Base-by-base conservation (phyloP, 495 filamentous ascomycete species). In the Ramalina peruviana region DNA sequence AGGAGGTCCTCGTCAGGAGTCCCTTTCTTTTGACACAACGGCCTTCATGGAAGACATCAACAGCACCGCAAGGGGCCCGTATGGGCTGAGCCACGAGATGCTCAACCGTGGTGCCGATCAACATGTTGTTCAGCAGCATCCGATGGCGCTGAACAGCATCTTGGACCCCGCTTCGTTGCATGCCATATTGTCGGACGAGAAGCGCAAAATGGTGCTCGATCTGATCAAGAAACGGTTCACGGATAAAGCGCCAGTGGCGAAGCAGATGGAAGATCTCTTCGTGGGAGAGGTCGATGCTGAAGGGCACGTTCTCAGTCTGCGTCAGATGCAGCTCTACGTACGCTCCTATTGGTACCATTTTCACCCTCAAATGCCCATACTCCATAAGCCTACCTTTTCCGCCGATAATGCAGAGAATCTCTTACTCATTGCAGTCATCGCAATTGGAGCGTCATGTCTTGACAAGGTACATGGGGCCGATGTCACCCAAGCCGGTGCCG, bases 281-380 rank as follows among this genome's bases (percentile, higher is more conserved):
- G 81, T 86, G 17, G 88, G 88, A 16, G 81, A 92, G 50, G 74
- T 80, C 47, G 78, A 81, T 51, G 75, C 81, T 23, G 80, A 82
- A 36, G 60, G 64, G 26, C 90, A 96, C 61, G 81, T 93, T 58
- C 67, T 96, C 51, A 94, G 90, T 58, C 68, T 88, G 49, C 81
- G 80, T 58, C 94, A 92, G 83, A 93, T 98, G 85, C 86, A 94
- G 66, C 79, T 80, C 9, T 98, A 96, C 62, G 88, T 97, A 58
- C 77, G 80, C 4, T 92, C 88, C 13, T 98, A 87, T 63, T 98
- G 92, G 92, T 72, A 81, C 46, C 86, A 96, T 62, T 94, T 96
- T 55, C 93, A 93, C 65, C 80, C 88, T 46, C 92, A 98, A 60
- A 72, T 98, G 52, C 92, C 92, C 5, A 94, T 98, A 47, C 72